Conservation (phyloP, 1,139 yeast genomes). For the Candida sp. region DNA sequence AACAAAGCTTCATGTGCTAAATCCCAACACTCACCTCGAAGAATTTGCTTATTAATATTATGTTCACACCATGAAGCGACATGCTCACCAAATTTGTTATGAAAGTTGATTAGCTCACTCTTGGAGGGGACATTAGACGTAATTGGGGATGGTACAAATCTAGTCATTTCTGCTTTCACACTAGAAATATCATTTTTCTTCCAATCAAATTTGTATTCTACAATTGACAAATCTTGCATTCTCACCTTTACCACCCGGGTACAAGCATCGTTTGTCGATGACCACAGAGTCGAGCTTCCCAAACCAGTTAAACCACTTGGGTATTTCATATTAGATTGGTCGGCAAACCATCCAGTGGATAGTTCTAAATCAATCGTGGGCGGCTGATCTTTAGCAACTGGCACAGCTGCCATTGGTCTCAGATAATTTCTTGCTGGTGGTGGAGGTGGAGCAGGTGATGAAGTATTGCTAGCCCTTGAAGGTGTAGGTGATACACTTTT, state of each 20-base stretch:
- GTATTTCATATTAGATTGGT: conserved; percentile 17
- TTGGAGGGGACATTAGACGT: conserved; percentile 27
- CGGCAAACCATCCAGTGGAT: conserved; percentile 43
- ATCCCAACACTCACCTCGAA: conserved; percentile 80
- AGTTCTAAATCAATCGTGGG: conserved; percentile 43
- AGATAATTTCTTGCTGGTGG: conserved; percentile 10
- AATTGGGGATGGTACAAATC: conserved; percentile 52
- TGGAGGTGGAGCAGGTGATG: conserved; percentile 10
- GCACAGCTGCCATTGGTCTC: conserved; percentile 14
- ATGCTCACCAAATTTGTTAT: conserved; percentile 45
- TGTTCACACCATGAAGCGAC: conserved; percentile 66
- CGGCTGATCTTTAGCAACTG: conserved; percentile 14
- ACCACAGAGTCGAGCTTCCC: conserved; percentile 9
- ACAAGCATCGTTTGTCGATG: conserved; percentile 2
- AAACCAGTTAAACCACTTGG: conserved; percentile 37
- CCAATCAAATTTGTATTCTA: conserved; percentile 49
- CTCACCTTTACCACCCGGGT: conserved; percentile 31
- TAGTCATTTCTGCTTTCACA: conserved; percentile 26
- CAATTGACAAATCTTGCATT: conserved; percentile 49
- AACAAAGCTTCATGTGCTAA: conserved; percentile 62
- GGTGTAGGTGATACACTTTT: conserved; percentile 6
- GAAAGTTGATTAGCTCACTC: conserved; percentile 35
- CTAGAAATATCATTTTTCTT: conserved; percentile 16
- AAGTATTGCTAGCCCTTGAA: background rate
- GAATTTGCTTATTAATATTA: conserved; percentile 52